Evolutionary conservation across 2,329 filamentous ascomycete species (phyloP), one percentile per base, ranked within the genome.

Genomic region (Graphium sp.): DNA sequence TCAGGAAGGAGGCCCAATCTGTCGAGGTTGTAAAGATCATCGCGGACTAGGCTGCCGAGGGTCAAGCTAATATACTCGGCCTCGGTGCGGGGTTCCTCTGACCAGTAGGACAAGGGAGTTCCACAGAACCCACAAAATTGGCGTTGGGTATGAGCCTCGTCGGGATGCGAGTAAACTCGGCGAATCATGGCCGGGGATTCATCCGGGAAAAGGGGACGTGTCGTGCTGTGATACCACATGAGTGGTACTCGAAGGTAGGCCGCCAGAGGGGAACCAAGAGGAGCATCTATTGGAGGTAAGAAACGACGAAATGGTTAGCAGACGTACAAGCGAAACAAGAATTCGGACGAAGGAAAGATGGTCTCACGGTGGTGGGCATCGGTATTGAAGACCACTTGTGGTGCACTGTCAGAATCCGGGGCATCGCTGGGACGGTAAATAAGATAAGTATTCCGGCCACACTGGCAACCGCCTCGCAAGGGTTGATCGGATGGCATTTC

Each of bases 121-220:
- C 85, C 85, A 48, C 85, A 93, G 55, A 79, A 91, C 15, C 85
- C 85, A 52, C 85, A 94, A 51, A 94, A 94, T 39, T 83, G 69
- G 28, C 81, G 72, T 46, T 77, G 72, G 40, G 66, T 54, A 29
- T 62, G 60, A 29, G 24, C 13, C 10, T 66, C 64, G 39, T 59
- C 53, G 3, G 58, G 59, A 14, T 74, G 65, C 7, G 68, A 69
- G 48, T 80, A 84, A 26, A 65, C 61, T 22, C 74, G 67, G 32
- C 69, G 71, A 45, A 84, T 84, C 29, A 59, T 58, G 30, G 58
- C 41, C 47, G 70, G 66, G 11, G 73, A 70, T 55, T 93, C 85
- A 50, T 92, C 81, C 3, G 76, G 66, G 47, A 76, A 84, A 47
- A 74, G 77, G 26, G 83, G 69, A 39, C 72, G 66, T 2, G 80